Percentiles rank a stretch among this genome's conserved stretches.
Evolutionary conservation across 345 rosid genomes (phyloP).

Genomic region (Aurinia saxatilis): DNA sequence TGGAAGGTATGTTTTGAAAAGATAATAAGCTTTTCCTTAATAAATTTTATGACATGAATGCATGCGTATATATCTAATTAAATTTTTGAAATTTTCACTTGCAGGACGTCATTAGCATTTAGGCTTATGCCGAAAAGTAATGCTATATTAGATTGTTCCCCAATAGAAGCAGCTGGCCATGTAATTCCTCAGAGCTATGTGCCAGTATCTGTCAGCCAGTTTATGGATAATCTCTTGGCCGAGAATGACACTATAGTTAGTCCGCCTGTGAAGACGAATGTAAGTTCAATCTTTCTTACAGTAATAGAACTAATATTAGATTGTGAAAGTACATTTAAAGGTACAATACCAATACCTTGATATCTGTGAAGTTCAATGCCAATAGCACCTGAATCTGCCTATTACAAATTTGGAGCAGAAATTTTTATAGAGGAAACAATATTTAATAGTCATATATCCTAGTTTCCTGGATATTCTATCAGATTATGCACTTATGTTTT

Average conservation of each 20-base stretch:
- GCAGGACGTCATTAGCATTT: conserved; percentile 78
- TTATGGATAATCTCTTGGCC: conserved; percentile 96
- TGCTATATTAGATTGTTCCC: conserved; percentile 94
- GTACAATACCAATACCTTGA: background rate
- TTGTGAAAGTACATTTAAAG: background rate
- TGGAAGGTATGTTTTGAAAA: conserved; percentile 55
- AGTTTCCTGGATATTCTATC: background rate
- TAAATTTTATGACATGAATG: background rate
- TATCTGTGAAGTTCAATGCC: conserved; percentile 9
- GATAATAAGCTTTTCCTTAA: conserved; percentile 5
- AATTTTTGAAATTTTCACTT: background rate
- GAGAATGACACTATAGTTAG: conserved; percentile 68
- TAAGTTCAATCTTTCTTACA: conserved; percentile 34
- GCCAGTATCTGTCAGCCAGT: conserved; percentile 93
- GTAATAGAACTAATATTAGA: background rate
- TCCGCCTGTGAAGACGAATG: conserved; percentile 54
- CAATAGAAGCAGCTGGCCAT: conserved; percentile 94
- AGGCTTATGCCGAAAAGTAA: conserved; percentile 96
- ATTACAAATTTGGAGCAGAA: background rate
- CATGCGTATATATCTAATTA: background rate
- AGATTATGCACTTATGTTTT: background rate
- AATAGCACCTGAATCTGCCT: background rate
- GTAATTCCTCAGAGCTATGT: conserved; percentile 85
- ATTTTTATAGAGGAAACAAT: background rate
- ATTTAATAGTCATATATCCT: background rate